Evolutionary conservation across 257 asterid species (phyloP).

Genomic region (Solanum appendiculatum): DNA sequence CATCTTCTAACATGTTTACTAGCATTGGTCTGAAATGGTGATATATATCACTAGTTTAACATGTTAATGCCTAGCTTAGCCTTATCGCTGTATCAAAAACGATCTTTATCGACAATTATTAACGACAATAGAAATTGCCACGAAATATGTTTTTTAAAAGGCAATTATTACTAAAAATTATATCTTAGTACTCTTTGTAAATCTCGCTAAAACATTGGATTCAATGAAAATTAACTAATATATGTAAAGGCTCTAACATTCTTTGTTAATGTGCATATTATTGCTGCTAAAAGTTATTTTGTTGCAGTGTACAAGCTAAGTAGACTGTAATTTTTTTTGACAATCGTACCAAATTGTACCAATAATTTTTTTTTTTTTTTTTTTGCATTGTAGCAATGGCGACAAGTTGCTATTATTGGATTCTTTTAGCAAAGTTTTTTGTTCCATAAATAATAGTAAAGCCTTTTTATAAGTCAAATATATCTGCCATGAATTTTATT

Average conservation of each 20-base stretch:
- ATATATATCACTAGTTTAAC: background rate
- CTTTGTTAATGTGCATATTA: too few species aligned
- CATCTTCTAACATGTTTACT: background rate
- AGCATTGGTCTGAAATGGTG: background rate
- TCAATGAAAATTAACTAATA: too few species aligned
- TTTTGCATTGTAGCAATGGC: background rate
- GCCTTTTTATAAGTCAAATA: background rate
- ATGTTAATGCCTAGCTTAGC: background rate
- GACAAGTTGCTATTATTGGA: background rate
- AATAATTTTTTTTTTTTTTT: background rate
- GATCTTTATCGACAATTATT: too few species aligned
- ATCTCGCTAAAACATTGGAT: too few species aligned
- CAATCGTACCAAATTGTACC: background rate
- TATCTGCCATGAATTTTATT: background rate
- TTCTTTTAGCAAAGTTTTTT: background rate
- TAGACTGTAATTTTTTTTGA: too few species aligned
- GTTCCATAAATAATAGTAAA: background rate
- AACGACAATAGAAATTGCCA: too few species aligned
- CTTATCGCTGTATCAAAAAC: background rate
- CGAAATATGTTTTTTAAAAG: too few species aligned
- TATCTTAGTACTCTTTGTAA: too few species aligned
- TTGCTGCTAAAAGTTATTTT: too few species aligned
- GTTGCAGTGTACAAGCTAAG: too few species aligned
- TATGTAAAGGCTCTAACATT: accelerated
- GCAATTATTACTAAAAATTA: too few species aligned